Evolutionary conservation across 306 rosid genomes (phyloP), one percentile per base, ranked within the genome.

Genomic region (Dalbergia cochinchinensis): DNA sequence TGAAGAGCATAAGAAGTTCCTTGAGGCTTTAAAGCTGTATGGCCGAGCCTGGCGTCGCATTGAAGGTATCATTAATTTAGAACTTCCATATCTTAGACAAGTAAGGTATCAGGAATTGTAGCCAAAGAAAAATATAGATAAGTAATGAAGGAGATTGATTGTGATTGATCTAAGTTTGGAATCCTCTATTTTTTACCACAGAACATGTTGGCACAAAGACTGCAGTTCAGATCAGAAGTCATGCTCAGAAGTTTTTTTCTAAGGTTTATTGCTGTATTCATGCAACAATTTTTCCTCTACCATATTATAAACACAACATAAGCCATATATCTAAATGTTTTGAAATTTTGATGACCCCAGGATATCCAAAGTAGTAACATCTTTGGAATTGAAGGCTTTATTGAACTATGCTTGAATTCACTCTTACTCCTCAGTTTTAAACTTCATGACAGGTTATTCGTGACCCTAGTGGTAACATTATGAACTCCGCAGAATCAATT

Each of bases 151-250:
- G 55, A 79, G 63, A 65, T 50, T 85, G 54, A 55, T 37, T 70
- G 65, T 51, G 11, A 13, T 26, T 65, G 51, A 72, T 69, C 82
- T 59, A 11, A 59, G 76, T 63, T 66, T 68, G 74, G 31, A 69
- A 81, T 63, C 22, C 67, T 76, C 53, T 41, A 62, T 10, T 82
- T 82, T 83, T 82, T 31, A 22, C 48, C 65, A 81, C 91, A 94
- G 98, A 89, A 35, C 90, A 94, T 82, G 79, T 94, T 77, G 94
- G 94, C 81, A 85, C 92, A 72, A 94, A 94, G 90, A 94, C 94
- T 67, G 96, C 97, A 4, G 94, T 94, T 76, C 97, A 94, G 90
- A 94, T 94, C 76, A 88, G 97, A 84, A 94, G 98, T 69, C 97
- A 94, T 84, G 97, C 98, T 74, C 98, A 94, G 80, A 94, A 94